A percentile compares a stretch with the other conserved stretches of the same genome.
phyloP scores from a whole-genome alignment of 2,329 filamentous ascomycete genomes.

The Ophiostoma perfectum region DNA sequence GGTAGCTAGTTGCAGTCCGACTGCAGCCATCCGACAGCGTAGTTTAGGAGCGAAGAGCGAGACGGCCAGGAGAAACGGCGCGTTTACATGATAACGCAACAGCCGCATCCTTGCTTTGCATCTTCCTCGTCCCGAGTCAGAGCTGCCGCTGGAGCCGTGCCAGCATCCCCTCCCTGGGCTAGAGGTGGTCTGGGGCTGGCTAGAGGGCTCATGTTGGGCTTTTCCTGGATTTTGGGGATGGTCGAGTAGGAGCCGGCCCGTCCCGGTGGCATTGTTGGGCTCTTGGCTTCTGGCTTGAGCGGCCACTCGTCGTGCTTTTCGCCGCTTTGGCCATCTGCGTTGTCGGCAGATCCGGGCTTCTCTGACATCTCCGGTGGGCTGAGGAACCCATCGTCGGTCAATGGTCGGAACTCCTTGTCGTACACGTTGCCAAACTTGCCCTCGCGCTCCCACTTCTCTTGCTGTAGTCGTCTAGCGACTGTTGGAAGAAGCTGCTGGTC shows the following conservation, averaged over 20 bases:
- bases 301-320: constrained; percentile 48
- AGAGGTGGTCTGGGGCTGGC: constrained; percentile 44
- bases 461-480: constrained; percentile 81
- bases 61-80: background rate
- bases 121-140: constrained; percentile 44
- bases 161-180: constrained; percentile 39
- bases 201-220: constrained; percentile 38
- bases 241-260: constrained; percentile 54
- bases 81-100: constrained; percentile 69
- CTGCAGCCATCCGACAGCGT: background rate
- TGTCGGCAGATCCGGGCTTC: constrained; percentile 27
- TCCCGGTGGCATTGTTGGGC: constrained; percentile 41
- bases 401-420: constrained; percentile 77
- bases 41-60: background rate
- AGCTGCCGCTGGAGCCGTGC: constrained; percentile 47
- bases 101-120: constrained; percentile 57
- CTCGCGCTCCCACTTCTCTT: constrained; percentile 92
- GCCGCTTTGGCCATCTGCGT: constrained; percentile 26
- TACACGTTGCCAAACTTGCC: constrained; percentile 81
- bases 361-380: constrained; percentile 41
- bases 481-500: constrained; percentile 95
- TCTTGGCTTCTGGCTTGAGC: constrained; percentile 47
- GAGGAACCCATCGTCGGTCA: constrained; percentile 61
- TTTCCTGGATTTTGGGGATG: constrained; percentile 55
- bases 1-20: background rate